Conservation (phyloP, 1,284 basidiomycete species). For the Bjerkandera adusta region DNA sequence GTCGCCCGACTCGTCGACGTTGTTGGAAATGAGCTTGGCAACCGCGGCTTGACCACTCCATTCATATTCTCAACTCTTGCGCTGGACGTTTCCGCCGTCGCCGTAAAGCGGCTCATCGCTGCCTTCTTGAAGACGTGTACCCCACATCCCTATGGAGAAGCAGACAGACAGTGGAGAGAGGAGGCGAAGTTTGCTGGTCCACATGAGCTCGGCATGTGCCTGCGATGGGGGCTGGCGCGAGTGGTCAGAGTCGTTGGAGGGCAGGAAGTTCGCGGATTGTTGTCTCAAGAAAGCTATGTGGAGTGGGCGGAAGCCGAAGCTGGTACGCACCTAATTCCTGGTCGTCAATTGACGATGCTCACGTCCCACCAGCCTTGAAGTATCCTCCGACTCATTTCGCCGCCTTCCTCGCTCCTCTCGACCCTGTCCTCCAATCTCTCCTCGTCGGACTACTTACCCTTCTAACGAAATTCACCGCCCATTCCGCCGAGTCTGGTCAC, state of each 20-base stretch:
- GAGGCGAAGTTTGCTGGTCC: slow-evolving; percentile 81
- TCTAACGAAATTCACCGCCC: slow-evolving; percentile 75
- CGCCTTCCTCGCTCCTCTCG: slow-evolving; percentile 54
- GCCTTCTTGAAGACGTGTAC: slow-evolving; percentile 66
- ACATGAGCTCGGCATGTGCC: slow-evolving; percentile 82
- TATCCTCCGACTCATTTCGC: slow-evolving; percentile 73
- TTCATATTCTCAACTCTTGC: slow-evolving; percentile 87
- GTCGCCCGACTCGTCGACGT: slow-evolving; percentile 68
- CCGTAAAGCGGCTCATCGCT: slow-evolving; percentile 72
- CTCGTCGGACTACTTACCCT: slow-evolving; percentile 71
- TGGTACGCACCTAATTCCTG: slow-evolving; percentile 44
- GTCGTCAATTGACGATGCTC: slow-evolving; percentile 13
- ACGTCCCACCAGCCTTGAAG: slow-evolving; percentile 43
- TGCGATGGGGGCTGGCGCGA: slow-evolving; percentile 82
- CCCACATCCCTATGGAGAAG: slow-evolving; percentile 39
- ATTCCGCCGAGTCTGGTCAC: slow-evolving; percentile 78
- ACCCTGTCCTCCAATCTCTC: slow-evolving; percentile 54
- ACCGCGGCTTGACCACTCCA: slow-evolving; percentile 80
- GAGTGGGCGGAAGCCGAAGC: slow-evolving; percentile 77
- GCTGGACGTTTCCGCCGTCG: slow-evolving; percentile 73
- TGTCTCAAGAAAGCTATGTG: slow-evolving; percentile 78
- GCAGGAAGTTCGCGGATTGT: slow-evolving; percentile 65
- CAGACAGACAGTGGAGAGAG: slow-evolving; percentile 64
- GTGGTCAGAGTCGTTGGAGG: slow-evolving; percentile 65
- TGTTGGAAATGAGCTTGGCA: slow-evolving; percentile 68